Base-by-base conservation (phyloP, 148 eudicot species). In the Arbutus unedo region DNA sequence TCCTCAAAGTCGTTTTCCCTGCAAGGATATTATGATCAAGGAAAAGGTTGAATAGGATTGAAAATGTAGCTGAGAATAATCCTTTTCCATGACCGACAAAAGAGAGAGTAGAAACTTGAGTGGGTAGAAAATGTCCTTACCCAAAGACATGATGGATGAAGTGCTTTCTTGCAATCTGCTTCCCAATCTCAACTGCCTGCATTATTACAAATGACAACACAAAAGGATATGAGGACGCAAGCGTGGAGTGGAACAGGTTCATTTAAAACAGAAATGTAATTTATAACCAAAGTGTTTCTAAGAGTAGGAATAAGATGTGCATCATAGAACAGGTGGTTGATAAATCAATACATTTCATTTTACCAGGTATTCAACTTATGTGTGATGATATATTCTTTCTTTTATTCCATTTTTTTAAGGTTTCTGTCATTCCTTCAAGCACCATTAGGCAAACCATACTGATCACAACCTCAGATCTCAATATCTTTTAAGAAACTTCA, bases 171-270 rank as follows among this genome's bases (percentile, higher is more conserved):
- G 88, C 90, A 78, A 96, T 89, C 85, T 90, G 87, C 87, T 91
- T 91, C 71, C 95, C 98, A 50, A 93, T 86, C 80, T 91, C 92
- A n/a, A 91, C 89, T 50, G 99, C 99, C 99, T 96, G 89, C 53
- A 88, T 51, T 62, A 5, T 75, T 14, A 38, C 18, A 25, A 25
- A 66, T 21, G 74, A 74, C 45, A 62, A 79, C 10, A n/a, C 10
- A 23, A 51, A 51, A 75, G 6, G n/a, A 51, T 53, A 47, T 47
- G 31, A 73, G 38, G 31, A 60, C 6, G 19, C 74, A 74, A 59
- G 31, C 14, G 48, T 21, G 48, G 25, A 57, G 50, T 44, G 44
- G 19, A 10, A 64, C 18, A n/a, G 54, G 70, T 4, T 45, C 4
- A 78, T 18, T 4, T 8, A 31, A 60, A 77, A 6, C 21, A 49